Evolutionary conservation across 371 early-diverging fungal genomes (phyloP).

Genomic region (Batkoa obscura): DNA sequence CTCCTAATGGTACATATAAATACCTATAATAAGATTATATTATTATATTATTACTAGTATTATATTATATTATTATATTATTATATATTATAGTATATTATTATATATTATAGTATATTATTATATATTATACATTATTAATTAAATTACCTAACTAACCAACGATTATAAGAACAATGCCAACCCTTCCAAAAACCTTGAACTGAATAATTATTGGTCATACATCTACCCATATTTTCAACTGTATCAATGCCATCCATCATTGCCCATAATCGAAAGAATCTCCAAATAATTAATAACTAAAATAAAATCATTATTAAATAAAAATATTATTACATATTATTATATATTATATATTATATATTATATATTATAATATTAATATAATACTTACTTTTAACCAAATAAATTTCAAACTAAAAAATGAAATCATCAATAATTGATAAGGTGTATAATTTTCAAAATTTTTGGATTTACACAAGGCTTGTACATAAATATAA

Average conservation of each 20-base stretch:
- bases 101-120: too few species aligned
- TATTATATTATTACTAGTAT: neutral
- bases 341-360: too few species aligned
- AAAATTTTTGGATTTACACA: conserved; percentile 65
- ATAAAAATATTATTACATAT: neutral
- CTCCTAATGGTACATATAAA: conserved; percentile 82
- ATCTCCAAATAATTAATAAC: conserved; percentile 58
- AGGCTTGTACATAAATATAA: conserved; percentile 63
- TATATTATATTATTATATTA: neutral
- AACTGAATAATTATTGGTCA: conserved; percentile 78
- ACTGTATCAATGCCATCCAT: conserved; percentile 62
- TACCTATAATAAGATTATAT: conserved; percentile 34
- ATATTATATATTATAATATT: neutral
- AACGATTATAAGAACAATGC: conserved; percentile 78
- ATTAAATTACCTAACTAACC: conserved; percentile 75
- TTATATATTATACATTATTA: too few species aligned
- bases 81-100: too few species aligned
- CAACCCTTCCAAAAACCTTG: conserved; percentile 84
- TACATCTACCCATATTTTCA: conserved; percentile 88
- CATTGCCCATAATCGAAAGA: conserved; percentile 81
- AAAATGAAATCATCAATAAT: conserved; percentile 58
- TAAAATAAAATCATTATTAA: neutral
- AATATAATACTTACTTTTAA: conserved; percentile 33
- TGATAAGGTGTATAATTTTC: conserved; percentile 43
- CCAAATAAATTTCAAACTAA: conserved; percentile 76